Percentiles rank a stretch among this genome's conserved stretches.
Conservation (phyloP, 176 grass and related monocot species). For the Melocanna baccifera region DNA sequence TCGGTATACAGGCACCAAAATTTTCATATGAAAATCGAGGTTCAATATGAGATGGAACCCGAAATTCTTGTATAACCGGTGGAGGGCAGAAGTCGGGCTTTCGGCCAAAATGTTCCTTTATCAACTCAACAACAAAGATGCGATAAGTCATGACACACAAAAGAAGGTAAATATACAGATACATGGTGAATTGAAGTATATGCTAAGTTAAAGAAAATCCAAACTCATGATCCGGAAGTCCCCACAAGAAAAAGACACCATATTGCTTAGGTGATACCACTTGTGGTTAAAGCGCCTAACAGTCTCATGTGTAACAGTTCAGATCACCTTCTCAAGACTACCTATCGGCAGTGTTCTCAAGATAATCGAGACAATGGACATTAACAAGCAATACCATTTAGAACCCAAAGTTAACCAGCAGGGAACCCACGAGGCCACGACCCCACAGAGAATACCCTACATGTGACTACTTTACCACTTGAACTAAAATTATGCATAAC, state of each 20-base stretch:
- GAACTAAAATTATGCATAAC: neutral
- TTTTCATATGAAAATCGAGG: constrained; percentile 97
- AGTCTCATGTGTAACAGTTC: constrained; percentile 73
- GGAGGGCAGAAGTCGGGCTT: constrained; percentile 47
- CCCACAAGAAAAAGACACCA: constrained; percentile 96
- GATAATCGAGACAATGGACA: constrained; percentile 34
- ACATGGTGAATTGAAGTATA: constrained; percentile 21
- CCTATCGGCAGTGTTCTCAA: constrained; percentile 97
- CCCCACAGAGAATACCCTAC: neutral
- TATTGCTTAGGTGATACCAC: constrained; percentile 97
- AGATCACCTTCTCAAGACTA: constrained; percentile 89
- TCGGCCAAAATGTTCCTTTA: constrained; percentile 93
- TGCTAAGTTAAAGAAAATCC: constrained; percentile 11
- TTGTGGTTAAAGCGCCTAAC: constrained; percentile 79
- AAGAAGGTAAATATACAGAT: constrained; percentile 25
- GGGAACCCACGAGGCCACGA: neutral
- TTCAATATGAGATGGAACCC: constrained; percentile 82
- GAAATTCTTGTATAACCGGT: constrained; percentile 70
- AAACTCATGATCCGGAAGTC: constrained; percentile 89
- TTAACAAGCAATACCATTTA: constrained; percentile 32
- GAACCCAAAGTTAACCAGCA: constrained; percentile 4
- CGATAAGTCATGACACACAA: constrained; percentile 22
- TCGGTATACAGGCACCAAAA: no score
- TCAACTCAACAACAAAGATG: constrained; percentile 89
- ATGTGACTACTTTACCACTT: neutral